phyloP scores from a whole-genome alignment of 2,329 filamentous ascomycete species.

The Calonectria crousiana region DNA sequence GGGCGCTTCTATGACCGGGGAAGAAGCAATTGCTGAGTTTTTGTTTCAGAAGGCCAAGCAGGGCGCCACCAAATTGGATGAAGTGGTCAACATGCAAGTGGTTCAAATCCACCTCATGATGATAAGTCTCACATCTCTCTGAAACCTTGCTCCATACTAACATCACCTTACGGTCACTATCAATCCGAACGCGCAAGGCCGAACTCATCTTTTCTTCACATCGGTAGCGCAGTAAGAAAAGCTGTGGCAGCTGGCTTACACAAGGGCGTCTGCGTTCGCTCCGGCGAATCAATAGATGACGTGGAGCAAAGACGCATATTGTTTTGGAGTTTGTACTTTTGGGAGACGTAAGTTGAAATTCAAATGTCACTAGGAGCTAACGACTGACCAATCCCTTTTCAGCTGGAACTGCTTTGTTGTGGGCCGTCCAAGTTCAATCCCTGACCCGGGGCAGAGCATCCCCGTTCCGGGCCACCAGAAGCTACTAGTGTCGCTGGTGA shows the following conservation, averaged over 20 bases:
- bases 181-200: constrained; percentile 58
- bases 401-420: constrained; percentile 59
- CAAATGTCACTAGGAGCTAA: background rate
- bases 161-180: constrained; percentile 51
- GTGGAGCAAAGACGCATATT: constrained; percentile 52
- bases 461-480: constrained; percentile 52
- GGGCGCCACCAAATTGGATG: constrained; percentile 51
- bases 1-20: constrained; percentile 53
- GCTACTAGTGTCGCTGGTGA: constrained; percentile 50
- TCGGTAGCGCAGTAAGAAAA: constrained; percentile 55
- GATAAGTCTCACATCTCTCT: constrained; percentile 50
- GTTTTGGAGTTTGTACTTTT: constrained; percentile 54
- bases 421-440: constrained; percentile 55
- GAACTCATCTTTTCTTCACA: constrained; percentile 56
- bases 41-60: constrained; percentile 58
- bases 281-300: constrained; percentile 47
- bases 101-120: constrained; percentile 58
- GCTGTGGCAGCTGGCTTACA: constrained; percentile 58
- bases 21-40: constrained; percentile 54
- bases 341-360: constrained; percentile 52
- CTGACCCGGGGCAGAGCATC: constrained; percentile 51
- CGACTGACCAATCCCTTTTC: background rate
- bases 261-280: constrained; percentile 52
- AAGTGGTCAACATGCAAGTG: constrained; percentile 58
- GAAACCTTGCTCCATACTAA: constrained; percentile 22